These are phyloP conservation scores for Pichia sp. DNA, from an alignment of 1,139 yeast species.

Conservation along the genomic window DNA sequence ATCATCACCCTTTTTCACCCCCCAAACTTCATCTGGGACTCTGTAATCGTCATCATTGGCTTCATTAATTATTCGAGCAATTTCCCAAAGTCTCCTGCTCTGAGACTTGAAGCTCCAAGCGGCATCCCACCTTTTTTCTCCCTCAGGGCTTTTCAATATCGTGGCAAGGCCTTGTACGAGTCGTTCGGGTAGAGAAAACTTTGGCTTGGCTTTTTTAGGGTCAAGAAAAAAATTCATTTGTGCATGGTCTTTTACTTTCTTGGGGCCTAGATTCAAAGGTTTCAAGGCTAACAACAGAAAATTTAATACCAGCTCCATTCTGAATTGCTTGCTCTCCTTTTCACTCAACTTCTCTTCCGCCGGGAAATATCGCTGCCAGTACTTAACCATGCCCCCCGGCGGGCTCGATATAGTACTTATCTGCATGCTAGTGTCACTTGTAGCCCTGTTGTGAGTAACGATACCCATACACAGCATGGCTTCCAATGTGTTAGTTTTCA, in stretches of 20 bases:
- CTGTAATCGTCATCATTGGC: constrained; percentile 9
- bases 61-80: constrained; percentile 21
- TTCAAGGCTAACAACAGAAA: constrained; percentile 5
- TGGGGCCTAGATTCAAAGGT: background rate
- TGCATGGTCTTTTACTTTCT: background rate
- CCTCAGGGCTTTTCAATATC: background rate
- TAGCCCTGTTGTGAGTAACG: constrained; percentile 10
- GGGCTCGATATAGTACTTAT: constrained; percentile 7
- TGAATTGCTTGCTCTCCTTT: constrained; percentile 20
- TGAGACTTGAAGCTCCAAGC: constrained; percentile 18
- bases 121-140: constrained; percentile 9
- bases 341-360: background rate
- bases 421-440: background rate
- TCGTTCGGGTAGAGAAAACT: constrained; percentile 4
- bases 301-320: constrained; percentile 26
- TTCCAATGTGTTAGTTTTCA: constrained; percentile 51
- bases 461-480: constrained; percentile 37
- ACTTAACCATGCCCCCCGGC: constrained; percentile 19
- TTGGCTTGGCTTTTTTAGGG: background rate
- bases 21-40: constrained; percentile 16
- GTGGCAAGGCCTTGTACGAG: background rate
- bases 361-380: constrained; percentile 13
- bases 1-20: constrained; percentile 51
- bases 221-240: background rate
- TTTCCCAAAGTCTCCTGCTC: constrained; percentile 26